A percentile compares a stretch with the other conserved stretches of the same genome.
Evolutionary conservation across 306 rosid species (phyloP).

Genomic region (Dryas octopetala): DNA sequence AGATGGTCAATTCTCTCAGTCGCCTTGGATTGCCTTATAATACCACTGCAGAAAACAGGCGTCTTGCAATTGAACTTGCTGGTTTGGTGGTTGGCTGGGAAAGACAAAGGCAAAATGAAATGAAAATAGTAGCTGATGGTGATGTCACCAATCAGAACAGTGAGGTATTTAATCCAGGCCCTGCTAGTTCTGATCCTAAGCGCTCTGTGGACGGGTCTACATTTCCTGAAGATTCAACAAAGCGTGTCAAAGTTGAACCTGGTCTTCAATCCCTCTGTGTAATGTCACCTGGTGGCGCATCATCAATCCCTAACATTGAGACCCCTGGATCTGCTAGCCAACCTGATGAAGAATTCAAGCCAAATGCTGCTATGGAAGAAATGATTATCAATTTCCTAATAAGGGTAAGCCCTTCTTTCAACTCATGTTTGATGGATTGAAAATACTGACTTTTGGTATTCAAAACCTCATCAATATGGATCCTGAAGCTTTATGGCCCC

Average conservation of each 20-base stretch:
- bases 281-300: slow-evolving; percentile 97
- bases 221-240: slow-evolving; percentile 84
- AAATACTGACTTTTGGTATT: not conserved
- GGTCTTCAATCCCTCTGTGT: slow-evolving; percentile 86
- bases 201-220: slow-evolving; percentile 80
- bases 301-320: slow-evolving; percentile 88
- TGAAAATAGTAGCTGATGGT: slow-evolving; percentile 68
- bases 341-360: slow-evolving; percentile 98
- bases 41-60: slow-evolving; percentile 91
- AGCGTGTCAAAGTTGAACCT: slow-evolving; percentile 95
- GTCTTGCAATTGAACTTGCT: slow-evolving; percentile 98
- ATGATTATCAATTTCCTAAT: slow-evolving; percentile 96
- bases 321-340: slow-evolving; percentile 92
- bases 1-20: slow-evolving; percentile 98
- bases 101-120: slow-evolving; percentile 91
- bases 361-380: slow-evolving; percentile 99
- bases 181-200: slow-evolving; percentile 62
- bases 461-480: not conserved
- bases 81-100: slow-evolving; percentile 99
- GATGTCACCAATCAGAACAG: slow-evolving; percentile 62
- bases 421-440: slow-evolving; percentile 5
- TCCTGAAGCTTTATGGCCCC: slow-evolving; percentile 16
- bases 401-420: slow-evolving; percentile 63
- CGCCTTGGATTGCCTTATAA: slow-evolving; percentile 96
- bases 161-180: slow-evolving; percentile 70